Evolutionary conservation across 1,284 basidiomycete species (phyloP).

Genomic region (Boletus semigastroideus): DNA sequence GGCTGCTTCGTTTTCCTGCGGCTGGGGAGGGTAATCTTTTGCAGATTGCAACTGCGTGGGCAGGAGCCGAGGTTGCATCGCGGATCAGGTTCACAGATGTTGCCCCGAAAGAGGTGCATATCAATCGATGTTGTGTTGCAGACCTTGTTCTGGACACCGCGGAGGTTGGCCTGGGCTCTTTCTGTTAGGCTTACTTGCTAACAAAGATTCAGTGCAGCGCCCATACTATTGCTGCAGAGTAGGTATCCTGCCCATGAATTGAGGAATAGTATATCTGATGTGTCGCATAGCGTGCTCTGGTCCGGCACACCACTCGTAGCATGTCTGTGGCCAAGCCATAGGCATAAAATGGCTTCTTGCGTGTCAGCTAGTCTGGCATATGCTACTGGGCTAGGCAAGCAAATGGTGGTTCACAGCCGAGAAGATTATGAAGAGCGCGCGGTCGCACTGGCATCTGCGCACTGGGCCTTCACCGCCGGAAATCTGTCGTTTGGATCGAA

Average conservation of each 20-base stretch:
- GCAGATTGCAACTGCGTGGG: slow-evolving; percentile 51
- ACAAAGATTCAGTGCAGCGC: slow-evolving; percentile 49
- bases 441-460: slow-evolving; percentile 43
- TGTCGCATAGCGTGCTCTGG: slow-evolving; percentile 49
- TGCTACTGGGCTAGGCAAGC: slow-evolving; percentile 54
- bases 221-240: slow-evolving; percentile 63
- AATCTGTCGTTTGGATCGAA: neutral
- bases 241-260: slow-evolving; percentile 18
- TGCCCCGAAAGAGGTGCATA: slow-evolving; percentile 52
- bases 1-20: slow-evolving; percentile 61
- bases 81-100: slow-evolving; percentile 61
- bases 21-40: slow-evolving; percentile 54
- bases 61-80: slow-evolving; percentile 51
- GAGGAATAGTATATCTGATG: slow-evolving; percentile 7
- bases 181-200: neutral
- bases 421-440: slow-evolving; percentile 57
- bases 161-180: slow-evolving; percentile 40
- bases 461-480: slow-evolving; percentile 25
- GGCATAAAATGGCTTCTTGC: slow-evolving; percentile 61
- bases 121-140: slow-evolving; percentile 52
- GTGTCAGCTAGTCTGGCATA: slow-evolving; percentile 58
- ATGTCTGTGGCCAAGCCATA: slow-evolving; percentile 55
- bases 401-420: slow-evolving; percentile 51
- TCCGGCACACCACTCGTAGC: slow-evolving; percentile 61
- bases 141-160: slow-evolving; percentile 65